These are phyloP conservation scores for Fusarium veterinarium DNA, from an alignment of 2,329 filamentous ascomycete genomes.

Conservation along the genomic window DNA sequence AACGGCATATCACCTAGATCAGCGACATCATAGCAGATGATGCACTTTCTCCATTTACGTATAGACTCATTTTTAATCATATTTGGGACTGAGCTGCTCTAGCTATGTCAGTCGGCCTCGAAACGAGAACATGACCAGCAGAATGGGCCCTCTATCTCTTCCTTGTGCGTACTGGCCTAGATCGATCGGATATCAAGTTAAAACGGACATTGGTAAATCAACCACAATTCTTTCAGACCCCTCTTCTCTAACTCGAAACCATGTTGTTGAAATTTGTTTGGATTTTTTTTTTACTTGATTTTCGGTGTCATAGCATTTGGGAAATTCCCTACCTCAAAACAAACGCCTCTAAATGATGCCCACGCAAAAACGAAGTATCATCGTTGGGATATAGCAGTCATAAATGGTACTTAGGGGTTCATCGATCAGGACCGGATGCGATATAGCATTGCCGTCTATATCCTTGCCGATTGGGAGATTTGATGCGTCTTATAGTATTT, in stretches of 20 bases:
- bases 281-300: background rate
- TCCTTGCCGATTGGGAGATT: slow-evolving; percentile 1
- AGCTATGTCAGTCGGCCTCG: background rate
- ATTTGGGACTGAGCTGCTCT: slow-evolving; percentile 4
- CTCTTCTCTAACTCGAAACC: slow-evolving; percentile 33
- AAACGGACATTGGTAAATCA: slow-evolving; percentile 9
- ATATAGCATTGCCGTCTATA: slow-evolving; percentile 17
- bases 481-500: background rate
- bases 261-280: slow-evolving; percentile 1
- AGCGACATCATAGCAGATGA: slow-evolving; percentile 28
- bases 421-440: background rate
- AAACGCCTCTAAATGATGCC: slow-evolving; percentile 44
- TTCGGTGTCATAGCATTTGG: slow-evolving; percentile 23
- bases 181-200: slow-evolving; percentile 25
- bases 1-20: slow-evolving; percentile 7
- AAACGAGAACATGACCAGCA: background rate
- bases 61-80: slow-evolving; percentile 28
- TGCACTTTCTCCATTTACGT: slow-evolving; percentile 11
- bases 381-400: slow-evolving; percentile 18
- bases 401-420: slow-evolving; percentile 15
- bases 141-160: slow-evolving; percentile 4
- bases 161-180: slow-evolving; percentile 3
- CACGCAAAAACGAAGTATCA: slow-evolving; percentile 24
- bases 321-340: slow-evolving; percentile 27
- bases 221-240: slow-evolving; percentile 7